Conservation (phyloP, 208 protist species). For the Crithidia acanthocephali region DNA sequence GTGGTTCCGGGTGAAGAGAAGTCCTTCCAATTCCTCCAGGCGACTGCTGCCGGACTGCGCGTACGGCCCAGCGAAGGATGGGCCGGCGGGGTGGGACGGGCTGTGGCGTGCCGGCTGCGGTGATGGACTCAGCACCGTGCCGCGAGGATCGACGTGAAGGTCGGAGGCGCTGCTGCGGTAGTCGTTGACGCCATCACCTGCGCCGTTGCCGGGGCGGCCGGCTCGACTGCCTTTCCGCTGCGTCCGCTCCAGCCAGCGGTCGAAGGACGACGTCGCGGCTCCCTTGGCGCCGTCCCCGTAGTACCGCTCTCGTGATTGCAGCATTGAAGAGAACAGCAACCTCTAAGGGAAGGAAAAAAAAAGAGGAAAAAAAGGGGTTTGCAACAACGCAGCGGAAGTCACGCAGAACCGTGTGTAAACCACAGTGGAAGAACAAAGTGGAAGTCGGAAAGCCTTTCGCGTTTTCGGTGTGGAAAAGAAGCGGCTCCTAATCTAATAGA, state of each 20-base stretch:
- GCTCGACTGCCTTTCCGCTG: not conserved
- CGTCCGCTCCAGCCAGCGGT: conserved; percentile 15
- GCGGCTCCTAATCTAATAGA: no score
- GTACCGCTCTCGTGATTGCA: not conserved
- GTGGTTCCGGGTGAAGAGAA: conserved; percentile 13
- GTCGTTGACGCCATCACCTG: not conserved
- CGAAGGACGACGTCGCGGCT: conserved; percentile 1
- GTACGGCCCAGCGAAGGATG: not conserved
- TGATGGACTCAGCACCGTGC: not conserved
- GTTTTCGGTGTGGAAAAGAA: not conserved
- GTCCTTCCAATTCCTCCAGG: conserved; percentile 21
- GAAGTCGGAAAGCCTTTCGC: no score
- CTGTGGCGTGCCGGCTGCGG: not conserved
- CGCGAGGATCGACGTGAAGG: conserved; percentile 2
- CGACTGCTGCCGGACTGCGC: not conserved
- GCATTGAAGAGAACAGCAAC: conserved; percentile 8
- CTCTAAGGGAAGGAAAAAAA: not conserved
- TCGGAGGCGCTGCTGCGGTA: not conserved
- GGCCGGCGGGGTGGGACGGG: not conserved
- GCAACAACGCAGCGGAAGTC: no score
- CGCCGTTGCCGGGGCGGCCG: not conserved
- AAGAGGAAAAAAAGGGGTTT: conserved; percentile 12
- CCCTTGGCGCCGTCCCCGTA: not conserved
- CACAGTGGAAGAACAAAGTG: not conserved
- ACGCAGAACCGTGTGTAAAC: not conserved